Percentiles rank a stretch among this genome's conserved stretches.
These are phyloP conservation scores for Cercospora janseana DNA, from an alignment of 2,329 filamentous ascomycete species.

Conservation along the genomic window DNA sequence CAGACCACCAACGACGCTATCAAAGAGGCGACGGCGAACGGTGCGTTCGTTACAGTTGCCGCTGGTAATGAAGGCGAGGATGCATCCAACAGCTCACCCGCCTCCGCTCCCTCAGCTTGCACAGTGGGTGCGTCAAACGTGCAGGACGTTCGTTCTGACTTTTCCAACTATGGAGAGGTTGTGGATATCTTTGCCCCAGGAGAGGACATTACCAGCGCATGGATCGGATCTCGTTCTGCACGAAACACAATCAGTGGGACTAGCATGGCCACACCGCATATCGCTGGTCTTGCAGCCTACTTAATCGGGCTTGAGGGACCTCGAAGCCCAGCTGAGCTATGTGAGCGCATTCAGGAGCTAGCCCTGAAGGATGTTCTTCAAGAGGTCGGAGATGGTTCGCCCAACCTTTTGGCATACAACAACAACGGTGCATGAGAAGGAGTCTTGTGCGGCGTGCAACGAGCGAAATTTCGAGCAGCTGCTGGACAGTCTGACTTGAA, in stretches of 20 bases:
- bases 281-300: conserved; percentile 29
- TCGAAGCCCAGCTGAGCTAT: conserved; percentile 11
- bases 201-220: conserved; percentile 50
- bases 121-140: conserved; percentile 40
- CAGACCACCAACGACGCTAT: conserved; percentile 42
- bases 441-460: background rate
- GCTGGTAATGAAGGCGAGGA: conserved; percentile 39
- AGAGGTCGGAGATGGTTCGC: conserved; percentile 12
- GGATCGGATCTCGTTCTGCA: conserved; percentile 46
- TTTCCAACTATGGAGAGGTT: conserved; percentile 42
- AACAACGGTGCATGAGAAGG: conserved; percentile 6
- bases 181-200: conserved; percentile 51
- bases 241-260: conserved; percentile 51
- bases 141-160: conserved; percentile 36
- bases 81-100: conserved; percentile 36
- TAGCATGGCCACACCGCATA: conserved; percentile 41
- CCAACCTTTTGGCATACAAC: conserved; percentile 21
- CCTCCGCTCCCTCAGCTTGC: conserved; percentile 39
- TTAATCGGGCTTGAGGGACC: conserved; percentile 20
- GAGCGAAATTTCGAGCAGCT: background rate
- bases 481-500: conserved; percentile 3
- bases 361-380: conserved; percentile 15
- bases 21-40: conserved; percentile 37
- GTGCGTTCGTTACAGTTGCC: conserved; percentile 42
- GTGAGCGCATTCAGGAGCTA: conserved; percentile 15